Evolutionary conservation across 768 basidiomycete genomes (phyloP), one percentile per base, ranked within the genome.

Genomic region (Candolleomyces eurysporus): DNA sequence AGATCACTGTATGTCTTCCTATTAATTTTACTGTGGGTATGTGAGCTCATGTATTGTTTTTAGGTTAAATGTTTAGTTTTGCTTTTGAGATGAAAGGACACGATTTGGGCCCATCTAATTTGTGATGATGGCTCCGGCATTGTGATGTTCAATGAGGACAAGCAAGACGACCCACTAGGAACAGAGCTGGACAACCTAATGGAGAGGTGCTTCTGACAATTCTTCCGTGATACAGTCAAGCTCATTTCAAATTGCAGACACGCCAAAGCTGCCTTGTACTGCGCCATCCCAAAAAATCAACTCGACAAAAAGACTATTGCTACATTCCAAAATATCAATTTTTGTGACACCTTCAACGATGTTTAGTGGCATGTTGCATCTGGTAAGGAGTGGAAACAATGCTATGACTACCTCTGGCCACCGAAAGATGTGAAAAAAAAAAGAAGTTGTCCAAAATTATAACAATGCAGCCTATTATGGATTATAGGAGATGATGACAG

Each of bases 71-170:
- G n/a, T n/a, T n/a, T n/a, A 51, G 19, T 16, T 59, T 59, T 31
- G 32, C 22, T 9, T 9, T 59, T 5, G 31, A 59, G 31, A 32
- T 31, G 10, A 11, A 36, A 14, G 48, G 48, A 5, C 14, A 19
- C 16, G 31, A 11, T 5, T 10, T 59, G 7, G n/a, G n/a, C 5
- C 58, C 58, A n/a, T 42, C 11, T 19, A 6, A 32, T 48, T 22
- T 31, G 19, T 21, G 58, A 59, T 32, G 49, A 49, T 6, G 58
- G 49, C 5, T 59, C 58, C 3, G 58, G 50, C 26, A 36, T 59
- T 13, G 58, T 19, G 30, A 22, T 31, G 17, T 21, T 3, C 22
- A 8, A 48, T 21, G 7, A 13, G 30, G 9, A 16, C 10, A 8
- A 30, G 5, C 13, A 14, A 11, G 16, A 36, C 13, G 58, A 32